A percentile compares a stretch with the other conserved stretches of the same genome.
Conservation (phyloP, 2,329 filamentous ascomycete species). For the Aureobasidium uvarum region DNA sequence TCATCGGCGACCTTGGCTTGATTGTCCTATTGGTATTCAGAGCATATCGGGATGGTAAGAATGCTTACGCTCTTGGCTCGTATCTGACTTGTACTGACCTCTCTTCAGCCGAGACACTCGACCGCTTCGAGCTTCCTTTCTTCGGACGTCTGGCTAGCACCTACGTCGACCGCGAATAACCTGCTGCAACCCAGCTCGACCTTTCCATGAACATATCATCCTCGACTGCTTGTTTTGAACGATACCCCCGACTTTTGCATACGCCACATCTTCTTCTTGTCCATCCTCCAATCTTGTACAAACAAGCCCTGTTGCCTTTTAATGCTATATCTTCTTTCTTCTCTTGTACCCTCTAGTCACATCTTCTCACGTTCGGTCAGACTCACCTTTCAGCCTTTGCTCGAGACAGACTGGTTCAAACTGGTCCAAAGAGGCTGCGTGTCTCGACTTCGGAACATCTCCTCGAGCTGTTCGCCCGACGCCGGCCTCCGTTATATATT, state of each 20-base stretch:
- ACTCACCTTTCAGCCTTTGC: not conserved
- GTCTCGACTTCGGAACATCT: not conserved
- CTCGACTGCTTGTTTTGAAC: not conserved
- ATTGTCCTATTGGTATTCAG: conserved; percentile 74
- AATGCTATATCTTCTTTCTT: not conserved
- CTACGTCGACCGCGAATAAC: conserved; percentile 81
- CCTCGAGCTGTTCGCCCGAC: not conserved
- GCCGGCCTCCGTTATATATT: not conserved
- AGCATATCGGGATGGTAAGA: conserved; percentile 79
- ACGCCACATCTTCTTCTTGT: not conserved
- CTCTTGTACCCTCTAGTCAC: not conserved
- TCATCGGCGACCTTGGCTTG: conserved; percentile 70
- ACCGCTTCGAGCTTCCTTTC: conserved; percentile 79
- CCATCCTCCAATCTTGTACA: not conserved
- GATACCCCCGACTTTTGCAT: conserved; percentile 19
- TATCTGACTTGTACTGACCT: not conserved
- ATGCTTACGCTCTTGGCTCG: not conserved
- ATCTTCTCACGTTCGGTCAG: not conserved
- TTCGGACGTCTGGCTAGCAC: conserved; percentile 82
- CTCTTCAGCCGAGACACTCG: conserved; percentile 58
- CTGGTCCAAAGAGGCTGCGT: not conserved
- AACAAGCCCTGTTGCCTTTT: not conserved
- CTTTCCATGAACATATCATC: not conserved
- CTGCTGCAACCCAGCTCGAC: not conserved
- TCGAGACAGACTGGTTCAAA: no score